These are phyloP conservation scores for Pleoardoris graminearum DNA, from an alignment of 2,329 filamentous ascomycete genomes.

Conservation along the genomic window DNA sequence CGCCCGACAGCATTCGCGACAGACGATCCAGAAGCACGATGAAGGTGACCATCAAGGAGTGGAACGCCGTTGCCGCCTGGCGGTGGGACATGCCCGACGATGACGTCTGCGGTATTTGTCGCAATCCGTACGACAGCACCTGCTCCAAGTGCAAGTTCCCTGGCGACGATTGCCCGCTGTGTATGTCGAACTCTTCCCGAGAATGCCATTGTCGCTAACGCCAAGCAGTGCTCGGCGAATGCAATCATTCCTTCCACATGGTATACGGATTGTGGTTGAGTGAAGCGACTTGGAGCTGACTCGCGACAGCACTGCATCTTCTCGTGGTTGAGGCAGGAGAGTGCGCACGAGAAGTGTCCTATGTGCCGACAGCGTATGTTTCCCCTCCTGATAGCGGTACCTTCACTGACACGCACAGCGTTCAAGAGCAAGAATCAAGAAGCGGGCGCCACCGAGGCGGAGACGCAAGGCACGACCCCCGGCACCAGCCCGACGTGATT, in stretches of 20 bases:
- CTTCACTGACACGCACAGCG: constrained; percentile 30
- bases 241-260: constrained; percentile 98
- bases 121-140: constrained; percentile 95
- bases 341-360: constrained; percentile 89
- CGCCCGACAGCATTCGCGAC: constrained; percentile 9
- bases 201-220: constrained; percentile 15
- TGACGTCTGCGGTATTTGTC: constrained; percentile 97
- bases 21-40: constrained; percentile 54
- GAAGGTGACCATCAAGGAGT: constrained; percentile 94
- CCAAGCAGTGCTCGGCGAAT: constrained; percentile 82
- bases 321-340: constrained; percentile 95
- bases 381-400: neutral
- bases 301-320: constrained; percentile 80
- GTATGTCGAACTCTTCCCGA: constrained; percentile 58
- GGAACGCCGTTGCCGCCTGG: constrained; percentile 95
- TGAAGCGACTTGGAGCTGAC: constrained; percentile 2
- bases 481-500: constrained; percentile 24
- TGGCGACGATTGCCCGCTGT: constrained; percentile 89
- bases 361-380: constrained; percentile 92
- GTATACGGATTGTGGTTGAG: constrained; percentile 50
- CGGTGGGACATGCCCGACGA: constrained; percentile 97
- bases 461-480: constrained; percentile 17
- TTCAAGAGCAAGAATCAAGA: constrained; percentile 47
- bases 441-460: constrained; percentile 22
- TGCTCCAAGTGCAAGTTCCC: constrained; percentile 98